Base-by-base conservation (phyloP, 768 basidiomycete genomes). In the Strobilomyces confusus region DNA sequence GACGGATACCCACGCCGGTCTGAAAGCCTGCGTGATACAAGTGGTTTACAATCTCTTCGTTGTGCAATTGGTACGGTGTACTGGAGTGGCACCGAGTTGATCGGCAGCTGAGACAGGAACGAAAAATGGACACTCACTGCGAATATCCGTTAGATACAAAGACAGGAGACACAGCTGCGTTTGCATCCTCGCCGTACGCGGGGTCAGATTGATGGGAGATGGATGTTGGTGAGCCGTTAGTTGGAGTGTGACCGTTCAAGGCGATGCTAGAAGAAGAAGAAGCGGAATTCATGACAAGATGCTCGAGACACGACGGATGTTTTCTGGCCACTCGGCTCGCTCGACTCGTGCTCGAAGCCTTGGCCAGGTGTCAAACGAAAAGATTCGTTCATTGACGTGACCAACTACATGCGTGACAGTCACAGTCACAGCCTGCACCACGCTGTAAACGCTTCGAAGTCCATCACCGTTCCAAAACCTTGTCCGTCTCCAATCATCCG, bases 1-100 rank as follows among this genome's bases (percentile, higher is more conserved):
- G 47, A 57, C 23, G 11, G 44, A 43, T 48, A 80, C 89, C 69
- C 74, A 91, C 88, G 64, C 90, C 87, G 49, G 83, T 84, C 66
- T 89, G 85, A 68, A 92, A 92, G 34, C 88, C 89, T 52, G 86
- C 75, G 59, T 86, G 82, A 70, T 87, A 90, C 59, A 92, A 69
- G 69, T 92, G 86, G 67, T 81, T 80, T 59, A 92, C 79, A 59
- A 90, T 87, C 61, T 85, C 82, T 63, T 89, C 83, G 54, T 90
- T 84, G 72, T 91, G 88, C 55, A 75, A 67, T 65, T 80, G 80
- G 69, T 78, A 84, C 33, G 79, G 76, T 58, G 75, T 64, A 40
- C 72, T 74, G 49, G 48, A 54, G 52, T 56, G 49, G 52, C 34
- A 43, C 49, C 33, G 34, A 34, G 60, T 52, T 44, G 19, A 57